Evolutionary conservation across 169 alveolate species (phyloP), one percentile per base, ranked within the genome.

Genomic region (Eimeria maxima): DNA sequence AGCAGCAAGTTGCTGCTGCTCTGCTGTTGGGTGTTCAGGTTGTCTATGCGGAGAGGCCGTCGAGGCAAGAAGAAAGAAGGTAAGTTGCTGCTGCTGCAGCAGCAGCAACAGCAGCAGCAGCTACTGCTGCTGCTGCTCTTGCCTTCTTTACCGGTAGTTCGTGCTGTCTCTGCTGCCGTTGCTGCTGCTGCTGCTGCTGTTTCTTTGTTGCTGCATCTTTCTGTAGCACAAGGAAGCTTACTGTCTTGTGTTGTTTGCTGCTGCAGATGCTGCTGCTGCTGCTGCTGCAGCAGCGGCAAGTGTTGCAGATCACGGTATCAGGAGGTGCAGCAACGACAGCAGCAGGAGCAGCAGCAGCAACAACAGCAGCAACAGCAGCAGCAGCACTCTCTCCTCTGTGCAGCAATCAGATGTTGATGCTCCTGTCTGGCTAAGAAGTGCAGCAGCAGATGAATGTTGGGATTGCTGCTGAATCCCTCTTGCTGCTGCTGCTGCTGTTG

Each of bases 371-470:
- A 38, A 20, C 55, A 38, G 53, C 44, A 74, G 86, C 86, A 74
- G 86, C 44, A 74, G 86, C 86, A 74, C 53, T 38, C 86, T 74
- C 22, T 74, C 86, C 29, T 74, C 86, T 29, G 53, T 74, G 27
- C 44, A 29, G 29, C 55, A 29, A 2, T 74, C 86, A 10, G 86
- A 74, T 10, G 86, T 38, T n/a, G 86, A 74, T 74, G 50, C 50
- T 10, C 55, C 86, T 44, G 53, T 11, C 11, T 74, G 86, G 86
- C 86, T 74, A 22, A 27, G 86, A 24, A 27, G 86, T 57, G 11
- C 86, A 53, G 63, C 63, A 53, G 63, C 63, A 53, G 63, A 53
- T 53, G 63, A 53, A 16, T 53, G 22, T 16, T 53, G 76, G 42
- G 76, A 65, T 27, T 16, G 8, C 13, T 65, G 33, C 27, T 65